These are phyloP conservation scores for Trichosanthes truncata DNA, from an alignment of 306 rosid genomes.

Conservation along the genomic window DNA sequence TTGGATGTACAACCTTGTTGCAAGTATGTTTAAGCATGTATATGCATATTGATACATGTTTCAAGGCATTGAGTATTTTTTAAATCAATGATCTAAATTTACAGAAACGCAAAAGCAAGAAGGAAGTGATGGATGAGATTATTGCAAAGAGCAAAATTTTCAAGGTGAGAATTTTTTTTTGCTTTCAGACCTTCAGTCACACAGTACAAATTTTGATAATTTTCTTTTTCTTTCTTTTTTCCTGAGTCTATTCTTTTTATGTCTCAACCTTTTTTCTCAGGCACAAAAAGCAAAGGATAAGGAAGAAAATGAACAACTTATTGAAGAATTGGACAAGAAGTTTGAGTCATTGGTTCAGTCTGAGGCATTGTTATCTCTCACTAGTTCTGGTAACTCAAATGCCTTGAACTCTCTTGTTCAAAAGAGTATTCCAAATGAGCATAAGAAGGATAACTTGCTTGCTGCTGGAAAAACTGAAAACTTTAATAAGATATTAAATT, in stretches of 20 bases:
- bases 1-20: neutral
- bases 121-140: constrained; percentile 79
- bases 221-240: neutral
- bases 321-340: constrained; percentile 65
- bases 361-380: constrained; percentile 40
- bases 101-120: constrained; percentile 78
- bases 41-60: neutral
- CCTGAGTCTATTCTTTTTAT: neutral
- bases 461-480: constrained; percentile 18
- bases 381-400: constrained; percentile 56
- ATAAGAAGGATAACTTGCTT: constrained; percentile 32
- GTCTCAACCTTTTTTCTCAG: constrained; percentile 29
- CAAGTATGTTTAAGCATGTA: neutral
- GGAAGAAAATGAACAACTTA: constrained; percentile 62
- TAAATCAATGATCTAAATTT: constrained; percentile 10
- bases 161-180: constrained; percentile 43
- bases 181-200: neutral
- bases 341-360: constrained; percentile 51
- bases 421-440: constrained; percentile 34
- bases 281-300: constrained; percentile 82
- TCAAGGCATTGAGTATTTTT: neutral
- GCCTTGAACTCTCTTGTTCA: constrained; percentile 60
- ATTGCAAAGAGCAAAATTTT: constrained; percentile 69
- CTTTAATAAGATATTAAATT: constrained; percentile 32
- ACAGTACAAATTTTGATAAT: neutral